Conservation (phyloP, 2,329 filamentous ascomycete genomes). For the Whalleya microplaca region DNA sequence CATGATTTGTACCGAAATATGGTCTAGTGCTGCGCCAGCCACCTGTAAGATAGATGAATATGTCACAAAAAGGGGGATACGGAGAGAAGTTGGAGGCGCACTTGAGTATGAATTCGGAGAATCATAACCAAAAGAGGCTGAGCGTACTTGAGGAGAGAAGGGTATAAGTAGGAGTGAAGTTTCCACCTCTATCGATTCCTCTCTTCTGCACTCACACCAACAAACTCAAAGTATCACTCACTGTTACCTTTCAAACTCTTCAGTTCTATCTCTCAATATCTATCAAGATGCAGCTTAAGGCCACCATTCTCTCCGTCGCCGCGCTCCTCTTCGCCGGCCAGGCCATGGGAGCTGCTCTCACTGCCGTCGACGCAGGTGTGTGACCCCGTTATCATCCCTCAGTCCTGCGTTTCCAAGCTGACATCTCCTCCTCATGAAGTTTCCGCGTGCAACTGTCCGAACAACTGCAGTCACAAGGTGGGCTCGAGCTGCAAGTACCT, state of each 20-base stretch:
- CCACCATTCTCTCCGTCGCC: conserved; percentile 7
- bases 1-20: no score
- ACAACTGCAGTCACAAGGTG: conserved; percentile 6
- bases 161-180: no score
- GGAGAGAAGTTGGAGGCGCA: no score
- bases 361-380: conserved; percentile 7
- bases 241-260: neutral
- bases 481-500: conserved; percentile 7
- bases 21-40: no score
- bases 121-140: no score
- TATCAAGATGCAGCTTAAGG: conserved; percentile 14
- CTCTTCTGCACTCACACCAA: no score
- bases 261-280: neutral
- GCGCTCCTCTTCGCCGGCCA: conserved; percentile 13
- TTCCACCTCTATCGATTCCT: no score
- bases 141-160: no score
- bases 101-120: no score
- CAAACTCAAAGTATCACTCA: neutral
- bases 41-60: no score
- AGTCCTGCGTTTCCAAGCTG: neutral
- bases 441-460: conserved; percentile 14
- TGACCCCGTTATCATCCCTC: neutral
- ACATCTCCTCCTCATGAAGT: neutral
- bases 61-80: no score
- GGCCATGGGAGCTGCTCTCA: conserved; percentile 8